Evolutionary conservation across 2,329 filamentous ascomycete species (phyloP).

Genomic region (Chlorencoelia australis): DNA sequence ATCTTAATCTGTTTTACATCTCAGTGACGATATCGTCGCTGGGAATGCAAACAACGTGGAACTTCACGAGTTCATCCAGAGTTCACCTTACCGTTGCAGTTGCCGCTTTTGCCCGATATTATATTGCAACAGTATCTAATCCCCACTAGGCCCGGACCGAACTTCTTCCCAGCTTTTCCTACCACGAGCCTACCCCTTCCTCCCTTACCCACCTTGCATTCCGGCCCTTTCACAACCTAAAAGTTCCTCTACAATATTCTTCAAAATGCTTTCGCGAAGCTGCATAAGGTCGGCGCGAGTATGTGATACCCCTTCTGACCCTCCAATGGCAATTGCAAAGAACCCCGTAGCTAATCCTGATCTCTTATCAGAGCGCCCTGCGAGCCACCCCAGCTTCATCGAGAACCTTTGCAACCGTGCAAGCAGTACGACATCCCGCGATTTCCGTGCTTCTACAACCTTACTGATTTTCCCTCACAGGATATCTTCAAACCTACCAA

Average conservation of each 20-base stretch:
- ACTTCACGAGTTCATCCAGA: neutral
- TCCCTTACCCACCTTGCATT: neutral
- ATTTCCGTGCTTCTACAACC: too few relatives aligned
- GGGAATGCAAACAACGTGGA: neutral
- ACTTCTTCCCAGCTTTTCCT: neutral
- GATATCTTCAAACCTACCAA: slow-evolving; percentile 98
- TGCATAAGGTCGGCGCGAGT: slow-evolving; percentile 36
- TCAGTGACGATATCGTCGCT: too few relatives aligned
- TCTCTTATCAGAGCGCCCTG: slow-evolving; percentile 27
- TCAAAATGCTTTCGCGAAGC: slow-evolving; percentile 26
- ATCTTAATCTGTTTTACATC: too few relatives aligned
- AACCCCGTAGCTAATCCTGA: slow-evolving; percentile 10
- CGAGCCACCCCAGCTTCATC: slow-evolving; percentile 21
- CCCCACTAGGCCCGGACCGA: neutral
- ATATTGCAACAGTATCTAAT: neutral
- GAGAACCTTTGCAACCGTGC: slow-evolving; percentile 61
- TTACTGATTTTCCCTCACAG: neutral
- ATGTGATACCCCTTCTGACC: slow-evolving; percentile 17
- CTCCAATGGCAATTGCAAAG: slow-evolving; percentile 18
- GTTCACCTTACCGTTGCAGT: neutral
- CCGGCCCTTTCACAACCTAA: neutral
- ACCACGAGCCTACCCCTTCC: neutral
- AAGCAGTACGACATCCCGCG: slow-evolving; percentile 37
- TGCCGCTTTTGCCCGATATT: neutral
- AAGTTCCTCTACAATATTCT: neutral